Conservation (phyloP, 192 early-diverging fungal species). For the Coemansia sp. region DNA sequence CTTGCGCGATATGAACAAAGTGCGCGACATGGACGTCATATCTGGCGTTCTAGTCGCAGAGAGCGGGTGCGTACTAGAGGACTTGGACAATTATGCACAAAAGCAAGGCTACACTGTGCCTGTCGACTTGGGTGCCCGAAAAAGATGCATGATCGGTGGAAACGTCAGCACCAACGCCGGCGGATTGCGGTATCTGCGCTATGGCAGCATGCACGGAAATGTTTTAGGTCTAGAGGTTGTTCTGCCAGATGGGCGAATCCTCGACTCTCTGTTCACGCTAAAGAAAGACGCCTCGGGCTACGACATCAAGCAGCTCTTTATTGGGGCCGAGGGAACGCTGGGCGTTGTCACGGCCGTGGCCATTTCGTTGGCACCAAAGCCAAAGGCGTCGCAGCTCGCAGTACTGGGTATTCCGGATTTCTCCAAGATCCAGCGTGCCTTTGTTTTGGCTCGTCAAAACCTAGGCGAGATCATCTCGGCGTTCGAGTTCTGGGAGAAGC, state of each 20-base stretch:
- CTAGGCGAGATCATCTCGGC: conserved; percentile 94
- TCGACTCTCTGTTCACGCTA: conserved; percentile 80
- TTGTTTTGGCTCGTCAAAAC: conserved; percentile 74
- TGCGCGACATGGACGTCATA: conserved; percentile 69
- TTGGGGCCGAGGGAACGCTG: conserved; percentile 94
- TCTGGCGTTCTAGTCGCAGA: conserved; percentile 87
- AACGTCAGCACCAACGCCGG: conserved; percentile 98
- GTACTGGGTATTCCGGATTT: conserved; percentile 80
- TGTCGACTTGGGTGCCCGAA: conserved; percentile 83
- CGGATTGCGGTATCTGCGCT: conserved; percentile 89
- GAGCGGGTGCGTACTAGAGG: conserved; percentile 87
- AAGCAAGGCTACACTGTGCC: conserved; percentile 90
- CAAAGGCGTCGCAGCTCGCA: conserved; percentile 70
- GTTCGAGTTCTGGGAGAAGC: conserved; percentile 95
- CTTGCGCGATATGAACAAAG: conserved; percentile 73
- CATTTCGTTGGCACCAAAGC: conserved; percentile 74
- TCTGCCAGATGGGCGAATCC: conserved; percentile 85
- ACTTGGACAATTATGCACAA: conserved; percentile 78
- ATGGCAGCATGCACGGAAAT: conserved; percentile 92
- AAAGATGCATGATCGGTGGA: conserved; percentile 94
- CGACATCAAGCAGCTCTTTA: conserved; percentile 98
- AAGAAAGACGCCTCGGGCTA: conserved; percentile 98
- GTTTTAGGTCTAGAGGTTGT: conserved; percentile 95
- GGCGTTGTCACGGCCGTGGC: conserved; percentile 93
- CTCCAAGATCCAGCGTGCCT: conserved; percentile 77